Conservation (phyloP, 1,284 basidiomycete genomes). For the Austroboletus novae-zelandiae region DNA sequence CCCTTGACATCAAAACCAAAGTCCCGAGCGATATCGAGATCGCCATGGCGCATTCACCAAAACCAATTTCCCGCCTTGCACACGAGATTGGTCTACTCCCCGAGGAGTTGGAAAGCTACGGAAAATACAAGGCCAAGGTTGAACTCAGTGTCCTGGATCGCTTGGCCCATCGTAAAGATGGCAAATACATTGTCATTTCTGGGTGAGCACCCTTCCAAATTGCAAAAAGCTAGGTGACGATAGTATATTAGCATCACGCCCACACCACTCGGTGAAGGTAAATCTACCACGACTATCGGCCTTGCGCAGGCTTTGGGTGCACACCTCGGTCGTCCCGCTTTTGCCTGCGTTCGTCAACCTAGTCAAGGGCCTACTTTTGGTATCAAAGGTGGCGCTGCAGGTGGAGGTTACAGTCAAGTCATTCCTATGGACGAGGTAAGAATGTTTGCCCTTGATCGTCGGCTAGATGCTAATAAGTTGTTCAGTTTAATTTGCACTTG, state of each 20-base stretch:
- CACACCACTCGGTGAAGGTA: conserved; percentile 97
- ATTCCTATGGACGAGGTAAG: conserved; percentile 97
- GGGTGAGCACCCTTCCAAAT: conserved; percentile 50
- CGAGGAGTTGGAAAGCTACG: conserved; percentile 92
- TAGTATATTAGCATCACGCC: conserved; percentile 81
- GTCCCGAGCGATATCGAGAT: conserved; percentile 98
- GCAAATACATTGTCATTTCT: conserved; percentile 96
- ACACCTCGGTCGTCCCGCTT: conserved; percentile 88
- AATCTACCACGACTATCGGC: conserved; percentile 98
- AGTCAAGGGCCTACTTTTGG: conserved; percentile 99
- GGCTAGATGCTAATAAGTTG: conserved; percentile 6
- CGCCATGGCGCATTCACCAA: conserved; percentile 92
- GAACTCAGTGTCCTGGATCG: conserved; percentile 88
- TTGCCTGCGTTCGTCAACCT: conserved; percentile 98
- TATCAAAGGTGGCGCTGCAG: conserved; percentile 99
- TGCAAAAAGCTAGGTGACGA: not conserved
- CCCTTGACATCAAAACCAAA: conserved; percentile 75
- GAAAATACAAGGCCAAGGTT: conserved; percentile 97
- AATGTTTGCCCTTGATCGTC: conserved; percentile 3
- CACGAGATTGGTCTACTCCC: conserved; percentile 86
- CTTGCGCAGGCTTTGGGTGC: conserved; percentile 96
- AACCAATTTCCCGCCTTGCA: conserved; percentile 83
- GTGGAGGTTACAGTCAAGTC: conserved; percentile 98
- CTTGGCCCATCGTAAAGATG: conserved; percentile 83
- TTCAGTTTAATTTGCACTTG: conserved; percentile 91